phyloP scores from a whole-genome alignment of 1,284 basidiomycete genomes.

The Somion occarium region DNA sequence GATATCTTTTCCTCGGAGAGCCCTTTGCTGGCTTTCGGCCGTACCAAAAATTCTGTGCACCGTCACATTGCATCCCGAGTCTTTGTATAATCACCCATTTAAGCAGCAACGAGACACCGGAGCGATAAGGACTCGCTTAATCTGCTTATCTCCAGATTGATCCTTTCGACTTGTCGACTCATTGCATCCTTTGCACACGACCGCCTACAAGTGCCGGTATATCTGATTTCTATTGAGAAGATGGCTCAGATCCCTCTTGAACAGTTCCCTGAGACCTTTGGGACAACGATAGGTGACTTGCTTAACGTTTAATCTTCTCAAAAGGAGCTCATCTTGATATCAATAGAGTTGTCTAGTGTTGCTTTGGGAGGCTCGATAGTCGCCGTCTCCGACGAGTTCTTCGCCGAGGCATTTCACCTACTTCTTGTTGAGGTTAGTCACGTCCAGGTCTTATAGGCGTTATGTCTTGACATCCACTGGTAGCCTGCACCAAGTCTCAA shows the following conservation, averaged over 20 bases:
- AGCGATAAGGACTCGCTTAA: neutral
- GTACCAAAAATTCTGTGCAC: too few relatives aligned
- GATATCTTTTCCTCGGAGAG: too few relatives aligned
- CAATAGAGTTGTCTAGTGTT: slow-evolving; percentile 83
- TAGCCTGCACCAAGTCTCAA: slow-evolving; percentile 81
- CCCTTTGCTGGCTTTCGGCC: too few relatives aligned
- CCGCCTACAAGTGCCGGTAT: neutral
- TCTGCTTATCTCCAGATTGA: neutral
- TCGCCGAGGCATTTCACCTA: slow-evolving; percentile 83
- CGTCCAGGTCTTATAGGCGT: slow-evolving; percentile 17
- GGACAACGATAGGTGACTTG: slow-evolving; percentile 53
- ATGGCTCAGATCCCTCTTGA: slow-evolving; percentile 43
- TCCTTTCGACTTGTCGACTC: neutral
- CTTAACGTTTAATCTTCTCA: neutral
- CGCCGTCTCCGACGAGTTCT: slow-evolving; percentile 92
- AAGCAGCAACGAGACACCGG: too few relatives aligned
- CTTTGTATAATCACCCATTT: too few relatives aligned
- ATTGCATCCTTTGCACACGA: neutral
- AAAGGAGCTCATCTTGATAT: neutral
- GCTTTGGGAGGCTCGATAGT: slow-evolving; percentile 78
- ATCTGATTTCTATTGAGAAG: neutral
- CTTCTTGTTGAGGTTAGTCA: slow-evolving; percentile 81
- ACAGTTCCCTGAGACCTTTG: slow-evolving; percentile 48
- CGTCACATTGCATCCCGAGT: too few relatives aligned
- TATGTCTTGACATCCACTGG: neutral